Percentiles rank a stretch among this genome's conserved stretches.
phyloP scores from a whole-genome alignment of 176 grass and related monocot genomes.

The Poa pratensis region DNA sequence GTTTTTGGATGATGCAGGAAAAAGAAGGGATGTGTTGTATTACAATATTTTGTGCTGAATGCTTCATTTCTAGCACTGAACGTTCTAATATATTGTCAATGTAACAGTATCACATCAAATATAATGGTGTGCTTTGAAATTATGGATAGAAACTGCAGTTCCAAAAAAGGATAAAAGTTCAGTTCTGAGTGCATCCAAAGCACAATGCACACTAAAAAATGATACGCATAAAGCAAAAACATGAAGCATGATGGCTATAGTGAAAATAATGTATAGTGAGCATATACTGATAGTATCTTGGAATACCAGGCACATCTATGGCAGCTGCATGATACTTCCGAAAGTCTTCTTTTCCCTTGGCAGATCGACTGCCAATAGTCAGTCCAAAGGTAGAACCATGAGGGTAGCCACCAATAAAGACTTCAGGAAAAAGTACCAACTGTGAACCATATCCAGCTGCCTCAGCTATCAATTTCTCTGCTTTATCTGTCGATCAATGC shows the following conservation, averaged over 20 bases:
- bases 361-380: constrained; percentile 68
- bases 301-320: constrained; percentile 90
- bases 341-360: constrained; percentile 89
- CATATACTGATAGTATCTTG: constrained; percentile 22
- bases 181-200: background rate
- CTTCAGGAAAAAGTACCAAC: constrained; percentile 90
- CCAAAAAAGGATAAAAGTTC: background rate
- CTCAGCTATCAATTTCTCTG: constrained; percentile 78
- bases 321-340: constrained; percentile 83
- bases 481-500: constrained; percentile 67
- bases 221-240: constrained; percentile 12
- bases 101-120: background rate
- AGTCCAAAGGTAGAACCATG: constrained; percentile 85
- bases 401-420: constrained; percentile 91
- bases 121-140: background rate
- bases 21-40: background rate
- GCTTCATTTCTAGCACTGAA: background rate
- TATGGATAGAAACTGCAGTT: background rate
- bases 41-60: background rate
- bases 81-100: background rate
- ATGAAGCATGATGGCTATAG: background rate
- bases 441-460: constrained; percentile 83
- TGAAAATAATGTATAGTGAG: constrained; percentile 2
- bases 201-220: constrained; percentile 1
- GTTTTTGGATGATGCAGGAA: background rate